Evolutionary conservation across 208 protist genomes (phyloP).

Genomic region (Wallacemonas sp.): DNA sequence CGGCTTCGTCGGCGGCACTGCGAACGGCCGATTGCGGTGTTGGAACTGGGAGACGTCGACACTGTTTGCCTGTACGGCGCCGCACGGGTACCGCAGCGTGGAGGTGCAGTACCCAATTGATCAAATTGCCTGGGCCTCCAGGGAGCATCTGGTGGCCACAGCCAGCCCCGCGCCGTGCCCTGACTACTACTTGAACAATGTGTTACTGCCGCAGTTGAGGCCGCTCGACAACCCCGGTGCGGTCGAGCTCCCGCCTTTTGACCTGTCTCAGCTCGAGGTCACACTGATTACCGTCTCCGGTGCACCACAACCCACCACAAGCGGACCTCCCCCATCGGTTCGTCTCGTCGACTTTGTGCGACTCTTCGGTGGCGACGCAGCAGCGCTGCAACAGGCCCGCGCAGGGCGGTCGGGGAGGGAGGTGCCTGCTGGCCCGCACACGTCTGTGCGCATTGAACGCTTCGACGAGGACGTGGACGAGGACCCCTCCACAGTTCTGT

Average conservation of each 20-base stretch:
- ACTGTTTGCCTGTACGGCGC: conserved; percentile 51
- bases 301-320: conserved; percentile 10
- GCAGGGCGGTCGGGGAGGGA: not conserved
- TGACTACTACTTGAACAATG: conserved; percentile 12
- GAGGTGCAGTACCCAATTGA: conserved; percentile 40
- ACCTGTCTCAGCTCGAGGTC: conserved; percentile 28
- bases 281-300: conserved; percentile 51
- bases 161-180: conserved; percentile 42
- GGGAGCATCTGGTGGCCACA: conserved; percentile 56
- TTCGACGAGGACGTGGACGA: conserved; percentile 5
- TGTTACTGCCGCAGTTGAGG: conserved; percentile 19
- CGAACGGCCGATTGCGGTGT: conserved; percentile 21
- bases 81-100: conserved; percentile 35
- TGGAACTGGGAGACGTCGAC: conserved; percentile 71
- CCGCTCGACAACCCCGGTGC: conserved; percentile 4
- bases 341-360: conserved; percentile 38
- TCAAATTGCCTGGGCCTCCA: conserved; percentile 51
- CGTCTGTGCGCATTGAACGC: not conserved
- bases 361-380: conserved; percentile 49
- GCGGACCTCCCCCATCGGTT: conserved; percentile 34
- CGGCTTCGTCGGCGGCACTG: conserved; percentile 55
- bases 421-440: not conserved
- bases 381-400: conserved; percentile 25
- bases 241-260: conserved; percentile 14
- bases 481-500: conserved; percentile 3